Evolutionary conservation across 495 filamentous ascomycete genomes (phyloP).

Genomic region (Pyronema omphalodes): DNA sequence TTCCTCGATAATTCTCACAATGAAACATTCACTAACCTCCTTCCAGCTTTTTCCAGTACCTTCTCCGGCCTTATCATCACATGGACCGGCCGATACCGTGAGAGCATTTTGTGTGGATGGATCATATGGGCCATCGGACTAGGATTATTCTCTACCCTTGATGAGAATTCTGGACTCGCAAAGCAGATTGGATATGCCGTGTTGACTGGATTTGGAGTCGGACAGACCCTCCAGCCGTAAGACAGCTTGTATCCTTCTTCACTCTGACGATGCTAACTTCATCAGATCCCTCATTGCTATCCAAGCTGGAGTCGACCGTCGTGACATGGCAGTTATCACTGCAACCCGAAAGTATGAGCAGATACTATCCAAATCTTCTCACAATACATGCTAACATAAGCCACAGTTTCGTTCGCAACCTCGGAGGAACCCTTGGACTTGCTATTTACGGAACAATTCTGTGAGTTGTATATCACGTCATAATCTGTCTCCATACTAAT

Average conservation of each 20-base stretch:
- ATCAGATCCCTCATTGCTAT: constrained; percentile 31
- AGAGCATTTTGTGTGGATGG: constrained; percentile 36
- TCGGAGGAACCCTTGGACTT: constrained; percentile 36
- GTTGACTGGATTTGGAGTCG: constrained; percentile 35
- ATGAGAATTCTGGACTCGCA: constrained; percentile 31
- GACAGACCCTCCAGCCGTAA: constrained; percentile 36
- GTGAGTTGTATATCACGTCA: constrained; percentile 15
- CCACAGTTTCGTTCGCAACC: constrained; percentile 33
- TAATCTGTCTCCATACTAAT: neutral
- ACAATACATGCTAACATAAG: neutral
- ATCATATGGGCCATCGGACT: constrained; percentile 35
- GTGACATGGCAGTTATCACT: constrained; percentile 38
- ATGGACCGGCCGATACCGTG: constrained; percentile 35
- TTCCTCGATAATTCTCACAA: neutral
- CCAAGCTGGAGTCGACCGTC: constrained; percentile 34
- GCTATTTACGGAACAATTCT: constrained; percentile 36
- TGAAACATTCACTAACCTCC: neutral
- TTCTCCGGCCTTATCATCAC: constrained; percentile 35
- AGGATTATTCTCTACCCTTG: constrained; percentile 35
- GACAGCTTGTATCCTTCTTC: constrained; percentile 4
- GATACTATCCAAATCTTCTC: neutral
- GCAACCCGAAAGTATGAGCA: constrained; percentile 33
- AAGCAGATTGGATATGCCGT: constrained; percentile 37
- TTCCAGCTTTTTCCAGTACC: constrained; percentile 31
- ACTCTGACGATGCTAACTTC: neutral